Evolutionary conservation across 148 eudicot species (phyloP).

Genomic region (Persicaria tinctoria): DNA sequence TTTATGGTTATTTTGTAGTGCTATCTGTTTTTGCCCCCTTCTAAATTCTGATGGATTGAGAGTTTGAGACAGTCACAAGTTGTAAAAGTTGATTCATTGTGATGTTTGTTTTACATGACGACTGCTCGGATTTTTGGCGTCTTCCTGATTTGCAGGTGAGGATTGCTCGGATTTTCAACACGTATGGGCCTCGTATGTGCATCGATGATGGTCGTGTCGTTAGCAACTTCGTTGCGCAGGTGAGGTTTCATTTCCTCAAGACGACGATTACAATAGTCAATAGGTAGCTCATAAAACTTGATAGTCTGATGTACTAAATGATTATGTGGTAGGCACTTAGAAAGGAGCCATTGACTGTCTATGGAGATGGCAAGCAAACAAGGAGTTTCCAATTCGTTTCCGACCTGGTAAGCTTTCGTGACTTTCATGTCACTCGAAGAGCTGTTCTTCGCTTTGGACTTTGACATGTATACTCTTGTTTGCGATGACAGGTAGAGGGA

Average conservation of each 20-base stretch:
- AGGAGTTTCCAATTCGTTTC: conserved; percentile 95
- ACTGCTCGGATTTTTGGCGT: not conserved
- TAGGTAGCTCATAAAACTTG: not conserved
- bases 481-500: conserved; percentile 66
- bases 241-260: not conserved
- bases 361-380: conserved; percentile 97
- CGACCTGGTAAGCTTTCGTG: conserved; percentile 51
- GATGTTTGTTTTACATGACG: too few species aligned
- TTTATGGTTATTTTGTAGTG: not conserved
- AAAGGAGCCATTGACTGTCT: conserved; percentile 89
- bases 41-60: not conserved
- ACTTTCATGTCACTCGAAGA: not conserved
- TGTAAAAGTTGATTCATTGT: too few species aligned
- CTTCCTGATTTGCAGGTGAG: conserved; percentile 46
- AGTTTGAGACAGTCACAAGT: not conserved
- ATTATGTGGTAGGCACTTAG: conserved; percentile 56
- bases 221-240: conserved; percentile 97
- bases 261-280: too few species aligned
- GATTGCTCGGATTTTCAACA: conserved; percentile 94
- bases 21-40: not conserved
- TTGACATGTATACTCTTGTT: not conserved
- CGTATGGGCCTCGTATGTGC: conserved; percentile 94
- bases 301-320: not conserved
- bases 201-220: conserved; percentile 93
- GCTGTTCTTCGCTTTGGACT: not conserved